Evolutionary conservation across 306 rosid species (phyloP).

Genomic region (Cyclanthera cordifolia): DNA sequence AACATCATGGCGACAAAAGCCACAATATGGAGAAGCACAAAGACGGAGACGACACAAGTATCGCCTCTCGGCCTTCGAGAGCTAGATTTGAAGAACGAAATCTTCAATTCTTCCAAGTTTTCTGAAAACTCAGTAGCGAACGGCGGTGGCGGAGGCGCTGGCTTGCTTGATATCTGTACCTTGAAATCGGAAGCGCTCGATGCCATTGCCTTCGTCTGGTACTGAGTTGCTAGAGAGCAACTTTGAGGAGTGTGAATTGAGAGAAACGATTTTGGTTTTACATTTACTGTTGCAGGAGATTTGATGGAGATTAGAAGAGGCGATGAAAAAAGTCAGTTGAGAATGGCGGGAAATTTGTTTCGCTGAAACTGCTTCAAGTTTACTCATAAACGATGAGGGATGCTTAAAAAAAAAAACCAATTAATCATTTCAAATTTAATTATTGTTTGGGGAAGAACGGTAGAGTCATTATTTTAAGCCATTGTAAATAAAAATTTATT

Average conservation of each 20-base stretch:
- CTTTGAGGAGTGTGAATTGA: neutral
- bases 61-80: slow-evolving; percentile 36
- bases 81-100: slow-evolving; percentile 26
- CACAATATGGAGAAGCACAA: slow-evolving; percentile 54
- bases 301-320: neutral
- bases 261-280: neutral
- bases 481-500: no score
- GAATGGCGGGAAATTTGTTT: slow-evolving; percentile 53
- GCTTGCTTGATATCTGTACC: slow-evolving; percentile 39
- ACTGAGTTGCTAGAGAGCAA: slow-evolving; percentile 5
- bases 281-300: neutral
- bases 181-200: slow-evolving; percentile 24
- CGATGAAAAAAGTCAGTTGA: slow-evolving; percentile 21
- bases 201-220: slow-evolving; percentile 21
- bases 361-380: neutral
- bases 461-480: no score
- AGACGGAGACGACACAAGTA: slow-evolving; percentile 74
- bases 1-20: slow-evolving; percentile 67
- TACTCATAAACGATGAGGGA: no score
- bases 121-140: slow-evolving; percentile 17
- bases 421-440: no score
- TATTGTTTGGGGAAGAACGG: no score
- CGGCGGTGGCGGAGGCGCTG: slow-evolving; percentile 3
- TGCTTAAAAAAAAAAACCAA: no score
- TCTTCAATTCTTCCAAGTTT: slow-evolving; percentile 22